A percentile compares a stretch with the other conserved stretches of the same genome.
Conservation (phyloP, 768 basidiomycete species). For the Tulasnella sp. region DNA sequence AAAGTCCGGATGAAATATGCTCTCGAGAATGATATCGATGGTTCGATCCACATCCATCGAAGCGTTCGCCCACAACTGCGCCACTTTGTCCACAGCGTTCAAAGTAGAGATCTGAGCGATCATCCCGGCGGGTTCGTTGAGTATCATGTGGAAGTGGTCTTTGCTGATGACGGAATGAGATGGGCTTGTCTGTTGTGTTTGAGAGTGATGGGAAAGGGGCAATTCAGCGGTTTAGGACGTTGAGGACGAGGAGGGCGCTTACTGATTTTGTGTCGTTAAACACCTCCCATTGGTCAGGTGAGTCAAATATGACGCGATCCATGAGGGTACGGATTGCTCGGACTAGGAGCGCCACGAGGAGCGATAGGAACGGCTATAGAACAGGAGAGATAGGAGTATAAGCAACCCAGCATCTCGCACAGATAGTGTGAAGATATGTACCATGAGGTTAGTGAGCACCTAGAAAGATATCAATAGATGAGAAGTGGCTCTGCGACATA, state of each 20-base stretch:
- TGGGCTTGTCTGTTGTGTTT: conserved; percentile 11
- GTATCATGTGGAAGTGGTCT: conserved; percentile 61
- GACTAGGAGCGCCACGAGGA: no score
- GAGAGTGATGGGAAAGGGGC: no score
- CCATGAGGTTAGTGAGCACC: no score
- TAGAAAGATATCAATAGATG: no score
- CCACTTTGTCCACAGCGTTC: conserved; percentile 25
- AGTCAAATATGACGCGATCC: neutral
- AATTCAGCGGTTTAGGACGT: neutral
- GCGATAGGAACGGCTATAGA: no score
- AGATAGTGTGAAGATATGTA: no score
- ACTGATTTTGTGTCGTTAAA: conserved; percentile 9
- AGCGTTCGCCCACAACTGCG: conserved; percentile 1
- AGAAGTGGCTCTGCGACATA: no score
- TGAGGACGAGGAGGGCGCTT: neutral
- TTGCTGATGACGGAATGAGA: conserved; percentile 23
- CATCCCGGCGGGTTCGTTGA: conserved; percentile 67
- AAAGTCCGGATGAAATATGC: conserved; percentile 14
- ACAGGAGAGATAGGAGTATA: no score
- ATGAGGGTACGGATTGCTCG: neutral
- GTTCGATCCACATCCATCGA: neutral
- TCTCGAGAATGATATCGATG: neutral
- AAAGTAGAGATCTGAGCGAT: conserved; percentile 57
- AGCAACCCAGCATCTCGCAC: no score
- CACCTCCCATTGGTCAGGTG: conserved; percentile 9